These are phyloP conservation scores for Leccinum pellstonianum DNA, from an alignment of 768 basidiomycete species.

Conservation along the genomic window DNA sequence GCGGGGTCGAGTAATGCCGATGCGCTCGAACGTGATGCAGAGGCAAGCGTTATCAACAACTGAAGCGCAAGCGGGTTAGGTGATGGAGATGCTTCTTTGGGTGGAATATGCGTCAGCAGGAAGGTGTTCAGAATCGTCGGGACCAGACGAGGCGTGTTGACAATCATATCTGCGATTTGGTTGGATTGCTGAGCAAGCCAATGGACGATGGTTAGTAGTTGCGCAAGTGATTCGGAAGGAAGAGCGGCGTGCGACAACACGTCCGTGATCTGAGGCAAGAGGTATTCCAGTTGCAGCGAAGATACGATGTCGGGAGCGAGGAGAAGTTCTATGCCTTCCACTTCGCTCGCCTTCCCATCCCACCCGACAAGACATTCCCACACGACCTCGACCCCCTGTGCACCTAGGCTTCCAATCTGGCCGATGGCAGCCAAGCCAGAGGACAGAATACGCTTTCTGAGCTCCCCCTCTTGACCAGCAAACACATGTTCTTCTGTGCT, in stretches of 20 bases:
- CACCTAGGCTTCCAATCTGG: constrained; percentile 66
- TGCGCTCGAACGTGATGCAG: constrained; percentile 70
- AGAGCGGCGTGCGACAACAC: constrained; percentile 41
- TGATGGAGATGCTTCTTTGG: constrained; percentile 26
- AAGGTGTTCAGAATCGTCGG: constrained; percentile 53
- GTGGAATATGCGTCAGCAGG: constrained; percentile 52
- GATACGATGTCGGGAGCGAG: constrained; percentile 21
- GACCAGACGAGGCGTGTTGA: constrained; percentile 51
- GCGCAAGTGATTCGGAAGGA: constrained; percentile 48
- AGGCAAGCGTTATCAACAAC: constrained; percentile 56
- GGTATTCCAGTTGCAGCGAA: constrained; percentile 35
- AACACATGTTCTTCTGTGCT: constrained; percentile 12
- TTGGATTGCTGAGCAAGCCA: constrained; percentile 63
- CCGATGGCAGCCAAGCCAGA: constrained; percentile 64
- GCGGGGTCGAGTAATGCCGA: constrained; percentile 50
- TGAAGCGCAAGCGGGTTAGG: constrained; percentile 52
- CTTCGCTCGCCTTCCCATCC: constrained; percentile 35
- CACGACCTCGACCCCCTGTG: constrained; percentile 64
- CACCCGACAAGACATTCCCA: constrained; percentile 76
- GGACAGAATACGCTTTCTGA: constrained; percentile 63
- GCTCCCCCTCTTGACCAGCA: constrained; percentile 35
- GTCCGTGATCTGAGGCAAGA: constrained; percentile 52
- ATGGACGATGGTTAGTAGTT: constrained; percentile 57
- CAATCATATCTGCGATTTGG: constrained; percentile 49
- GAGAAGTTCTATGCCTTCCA: constrained; percentile 46